phyloP scores from a whole-genome alignment of 257 asterid species.

The Penstemon davidsonii region DNA sequence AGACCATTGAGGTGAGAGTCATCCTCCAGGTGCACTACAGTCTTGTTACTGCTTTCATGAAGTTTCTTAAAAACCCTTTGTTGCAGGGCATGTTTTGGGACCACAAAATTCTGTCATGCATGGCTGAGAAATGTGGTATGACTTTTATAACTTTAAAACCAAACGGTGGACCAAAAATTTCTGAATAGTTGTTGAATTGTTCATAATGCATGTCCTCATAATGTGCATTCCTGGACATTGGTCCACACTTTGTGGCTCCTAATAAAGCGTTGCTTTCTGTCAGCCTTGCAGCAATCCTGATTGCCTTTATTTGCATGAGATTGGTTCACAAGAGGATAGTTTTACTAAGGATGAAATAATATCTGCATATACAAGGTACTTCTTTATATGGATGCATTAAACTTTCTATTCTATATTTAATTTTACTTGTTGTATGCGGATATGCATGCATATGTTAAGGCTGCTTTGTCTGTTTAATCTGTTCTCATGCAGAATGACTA shows the following conservation, averaged over 20 bases:
- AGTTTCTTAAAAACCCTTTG: slow-evolving; percentile 27
- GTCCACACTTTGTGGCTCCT: slow-evolving; percentile 15
- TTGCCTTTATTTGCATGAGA: slow-evolving; percentile 86
- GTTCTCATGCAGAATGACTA: background rate
- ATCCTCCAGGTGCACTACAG: slow-evolving; percentile 6
- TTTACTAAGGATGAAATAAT: slow-evolving; percentile 88
- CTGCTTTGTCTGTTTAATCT: background rate
- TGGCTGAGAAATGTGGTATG: slow-evolving; percentile 86
- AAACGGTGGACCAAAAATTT: slow-evolving; percentile 1
- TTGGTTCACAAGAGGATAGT: slow-evolving; percentile 87
- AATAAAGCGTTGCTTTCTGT: slow-evolving; percentile 25
- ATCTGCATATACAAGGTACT: slow-evolving; percentile 85
- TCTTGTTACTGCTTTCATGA: background rate
- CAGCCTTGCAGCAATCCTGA: slow-evolving; percentile 95
- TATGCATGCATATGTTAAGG: background rate
- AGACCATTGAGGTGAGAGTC: slow-evolving; percentile 64
- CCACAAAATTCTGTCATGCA: slow-evolving; percentile 91
- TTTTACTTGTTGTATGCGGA: slow-evolving; percentile 1
- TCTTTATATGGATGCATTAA: slow-evolving; percentile 15
- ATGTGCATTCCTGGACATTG: slow-evolving; percentile 14
- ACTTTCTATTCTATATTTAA: background rate
- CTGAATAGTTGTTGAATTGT: slow-evolving; percentile 17
- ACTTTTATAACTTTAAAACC: slow-evolving; percentile 20
- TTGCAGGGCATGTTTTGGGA: slow-evolving; percentile 92
- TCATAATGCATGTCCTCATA: background rate